Conservation (phyloP, 129 eudicot genomes). For the Flaveria bidentis region DNA sequence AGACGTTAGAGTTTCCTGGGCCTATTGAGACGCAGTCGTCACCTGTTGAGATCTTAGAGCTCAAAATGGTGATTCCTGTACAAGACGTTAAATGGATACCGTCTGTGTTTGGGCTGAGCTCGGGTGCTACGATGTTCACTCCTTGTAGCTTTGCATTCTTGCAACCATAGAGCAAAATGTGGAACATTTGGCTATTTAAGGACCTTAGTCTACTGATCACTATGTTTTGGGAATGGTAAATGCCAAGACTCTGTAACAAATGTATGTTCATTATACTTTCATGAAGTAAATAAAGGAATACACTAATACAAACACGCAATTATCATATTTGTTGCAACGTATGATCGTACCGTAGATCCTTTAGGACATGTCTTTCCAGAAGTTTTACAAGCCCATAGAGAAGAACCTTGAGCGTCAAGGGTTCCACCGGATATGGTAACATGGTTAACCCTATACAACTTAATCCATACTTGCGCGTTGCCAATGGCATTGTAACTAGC, state of each 20-base stretch:
- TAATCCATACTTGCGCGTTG: background rate
- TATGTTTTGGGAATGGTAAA: conserved; percentile 15
- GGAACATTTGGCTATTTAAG: conserved; percentile 30
- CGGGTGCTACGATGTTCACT: too few species aligned
- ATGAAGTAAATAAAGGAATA: too few species aligned
- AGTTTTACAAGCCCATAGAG: too few species aligned
- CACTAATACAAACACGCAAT: too few species aligned
- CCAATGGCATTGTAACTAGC: conserved; percentile 16
- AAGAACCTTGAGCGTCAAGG: conserved; percentile 1
- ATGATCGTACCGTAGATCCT: background rate
- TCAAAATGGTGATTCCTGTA: too few species aligned
- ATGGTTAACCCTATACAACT: background rate
- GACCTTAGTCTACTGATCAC: conserved; percentile 18
- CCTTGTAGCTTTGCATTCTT: background rate
- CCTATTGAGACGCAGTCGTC: conserved; percentile 28
- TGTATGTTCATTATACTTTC: too few species aligned
- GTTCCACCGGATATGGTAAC: conserved; percentile 16
- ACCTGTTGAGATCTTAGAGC: background rate
- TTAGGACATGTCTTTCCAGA: too few species aligned
- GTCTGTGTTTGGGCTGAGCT: too few species aligned
- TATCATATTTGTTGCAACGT: too few species aligned
- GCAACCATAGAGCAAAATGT: conserved; percentile 12
- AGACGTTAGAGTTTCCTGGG: conserved; percentile 17
- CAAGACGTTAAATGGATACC: too few species aligned
- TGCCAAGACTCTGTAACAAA: too few species aligned